These are phyloP conservation scores for Populus alba DNA, from an alignment of 345 rosid genomes.

Conservation along the genomic window DNA sequence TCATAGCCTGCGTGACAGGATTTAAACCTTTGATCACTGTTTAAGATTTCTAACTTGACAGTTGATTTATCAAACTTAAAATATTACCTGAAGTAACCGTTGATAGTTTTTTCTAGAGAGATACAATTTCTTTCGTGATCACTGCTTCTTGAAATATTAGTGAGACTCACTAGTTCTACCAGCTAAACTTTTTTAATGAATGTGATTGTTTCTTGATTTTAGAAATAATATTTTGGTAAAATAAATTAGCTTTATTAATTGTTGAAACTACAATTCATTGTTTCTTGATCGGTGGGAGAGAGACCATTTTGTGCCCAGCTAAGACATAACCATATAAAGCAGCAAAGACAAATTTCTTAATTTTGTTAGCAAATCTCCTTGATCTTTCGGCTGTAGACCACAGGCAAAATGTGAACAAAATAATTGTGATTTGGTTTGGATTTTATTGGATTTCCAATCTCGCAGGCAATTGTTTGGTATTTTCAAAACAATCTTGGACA, in stretches of 20 bases:
- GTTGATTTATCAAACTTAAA: not conserved
- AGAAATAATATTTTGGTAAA: not conserved
- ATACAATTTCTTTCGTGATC: no score
- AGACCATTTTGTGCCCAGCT: not conserved
- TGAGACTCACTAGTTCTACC: not conserved
- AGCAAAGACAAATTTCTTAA: not conserved
- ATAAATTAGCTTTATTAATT: not conserved
- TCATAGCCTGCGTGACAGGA: not conserved
- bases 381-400: not conserved
- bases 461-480: slow-evolving; percentile 10
- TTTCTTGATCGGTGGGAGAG: not conserved
- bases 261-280: not conserved
- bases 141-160: no score
- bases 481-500: slow-evolving; percentile 5
- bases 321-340: not conserved
- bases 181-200: not conserved
- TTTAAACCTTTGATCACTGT: not conserved
- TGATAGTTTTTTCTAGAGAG: no score
- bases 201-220: not conserved
- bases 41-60: not conserved
- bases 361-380: not conserved
- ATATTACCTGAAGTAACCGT: no score
- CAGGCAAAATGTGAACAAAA: not conserved
- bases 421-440: not conserved
- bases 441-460: not conserved